Evolutionary conservation across 352 stramenopile genomes (phyloP), one percentile per base, ranked within the genome.

Genomic region (Saprolegnia parasitica): DNA sequence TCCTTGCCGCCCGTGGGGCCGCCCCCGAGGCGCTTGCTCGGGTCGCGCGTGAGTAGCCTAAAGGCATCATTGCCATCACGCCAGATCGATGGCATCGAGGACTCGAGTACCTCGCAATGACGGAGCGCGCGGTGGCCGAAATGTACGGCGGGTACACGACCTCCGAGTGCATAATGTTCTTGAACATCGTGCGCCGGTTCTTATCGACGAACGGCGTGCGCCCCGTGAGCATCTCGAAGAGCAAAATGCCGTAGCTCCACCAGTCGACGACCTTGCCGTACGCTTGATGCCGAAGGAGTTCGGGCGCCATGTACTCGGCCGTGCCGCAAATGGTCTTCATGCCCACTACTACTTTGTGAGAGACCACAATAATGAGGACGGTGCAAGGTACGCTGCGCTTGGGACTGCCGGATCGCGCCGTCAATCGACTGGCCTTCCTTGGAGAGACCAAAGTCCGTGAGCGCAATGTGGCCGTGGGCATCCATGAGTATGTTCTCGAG

Each of bases 31-130:
- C 97, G 86, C 63, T 88, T 87, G 35, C 83, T 79, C 29, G 96
- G 92, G 67, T 99, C 89, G 67, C 97, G 97, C 60, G 96, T 94
- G 42, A 99, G 76, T 57, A 99, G 73, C 74, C 74, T 58, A 57
- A 56, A 56, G 9, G n/a, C 54, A 9, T 1, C 23, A 67, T 56
- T 21, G n/a, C 13, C 18, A 35, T 39, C 46, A 65, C 5, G n/a
- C 18, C 15, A 65, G 9, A 60, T n/a, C 54, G 54, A 20, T 23
- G 5, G 47, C 47, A 55, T 52, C 45, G 40, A 47, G 9, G 1
- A 9, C 11, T 57, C 9, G 39, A 13, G 15, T 57, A 72, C 66
- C 91, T 93, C 6, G 84, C 88, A 72, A 95, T 95, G 20, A 93
- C 60, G 40, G 83, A 91, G 10, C 84, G 79, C 1, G 84, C 86